These are phyloP conservation scores for Phytophthora megakarya DNA, from an alignment of 352 stramenopile genomes.

Conservation along the genomic window DNA sequence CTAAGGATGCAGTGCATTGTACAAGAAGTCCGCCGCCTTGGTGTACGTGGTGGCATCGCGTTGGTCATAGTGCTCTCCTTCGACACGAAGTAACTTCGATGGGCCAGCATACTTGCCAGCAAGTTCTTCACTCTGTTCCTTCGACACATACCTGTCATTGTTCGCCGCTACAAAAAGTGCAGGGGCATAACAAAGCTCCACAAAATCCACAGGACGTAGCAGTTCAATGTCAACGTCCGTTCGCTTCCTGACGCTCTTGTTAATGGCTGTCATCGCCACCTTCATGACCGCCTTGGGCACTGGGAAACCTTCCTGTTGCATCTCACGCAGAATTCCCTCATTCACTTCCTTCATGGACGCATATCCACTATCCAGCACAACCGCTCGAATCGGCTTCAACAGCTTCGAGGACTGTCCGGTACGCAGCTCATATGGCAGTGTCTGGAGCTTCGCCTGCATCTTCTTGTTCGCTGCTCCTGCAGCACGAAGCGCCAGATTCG, in stretches of 20 bases:
- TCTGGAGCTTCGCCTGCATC: conserved; percentile 57
- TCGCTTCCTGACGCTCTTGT: conserved; percentile 80
- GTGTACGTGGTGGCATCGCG: conserved; percentile 53
- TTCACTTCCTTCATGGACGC: conserved; percentile 71
- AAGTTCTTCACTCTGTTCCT: conserved; percentile 73
- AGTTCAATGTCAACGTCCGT: conserved; percentile 73
- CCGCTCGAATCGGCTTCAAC: conserved; percentile 66
- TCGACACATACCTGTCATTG: conserved; percentile 69
- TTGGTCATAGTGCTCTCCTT: conserved; percentile 69
- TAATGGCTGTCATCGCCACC: conserved; percentile 62
- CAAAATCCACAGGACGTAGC: conserved; percentile 75
- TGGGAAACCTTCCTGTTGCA: conserved; percentile 76
- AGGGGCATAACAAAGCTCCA: conserved; percentile 67
- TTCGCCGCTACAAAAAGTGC: conserved; percentile 72
- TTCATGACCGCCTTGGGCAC: conserved; percentile 77
- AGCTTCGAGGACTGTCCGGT: conserved; percentile 41
- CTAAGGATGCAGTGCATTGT: conserved; percentile 46
- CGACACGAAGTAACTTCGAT: conserved; percentile 52
- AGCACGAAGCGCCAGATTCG: conserved; percentile 72
- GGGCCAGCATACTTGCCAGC: conserved; percentile 63
- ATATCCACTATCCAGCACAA: conserved; percentile 81
- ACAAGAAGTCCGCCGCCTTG: conserved; percentile 71
- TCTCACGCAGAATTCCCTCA: conserved; percentile 59
- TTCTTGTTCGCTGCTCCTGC: conserved; percentile 51
- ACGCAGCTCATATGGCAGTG: conserved; percentile 59